These are phyloP conservation scores for Chrysopogon serrulatus DNA, from an alignment of 176 grass and related monocot species.

Conservation along the genomic window DNA sequence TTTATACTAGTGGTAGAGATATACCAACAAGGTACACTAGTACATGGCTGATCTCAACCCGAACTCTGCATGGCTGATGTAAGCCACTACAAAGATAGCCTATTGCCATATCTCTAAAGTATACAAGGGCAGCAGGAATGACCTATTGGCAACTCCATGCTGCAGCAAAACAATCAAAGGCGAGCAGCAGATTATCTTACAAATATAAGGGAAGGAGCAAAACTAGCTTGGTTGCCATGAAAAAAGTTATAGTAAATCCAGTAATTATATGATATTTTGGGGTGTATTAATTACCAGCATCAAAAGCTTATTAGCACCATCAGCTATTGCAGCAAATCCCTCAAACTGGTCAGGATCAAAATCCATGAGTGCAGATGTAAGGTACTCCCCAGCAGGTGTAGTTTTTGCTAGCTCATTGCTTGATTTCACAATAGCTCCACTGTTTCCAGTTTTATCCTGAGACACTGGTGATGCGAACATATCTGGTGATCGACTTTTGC, in stretches of 20 bases:
- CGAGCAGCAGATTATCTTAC: no score
- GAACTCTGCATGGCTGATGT: no score
- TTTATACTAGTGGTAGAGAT: no score
- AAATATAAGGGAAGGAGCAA: not conserved
- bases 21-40: no score
- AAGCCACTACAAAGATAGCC: no score
- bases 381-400: constrained; percentile 93
- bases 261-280: not conserved
- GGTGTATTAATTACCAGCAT: constrained; percentile 73
- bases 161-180: no score
- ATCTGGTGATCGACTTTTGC: constrained; percentile 38
- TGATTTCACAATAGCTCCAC: constrained; percentile 83
- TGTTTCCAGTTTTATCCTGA: constrained; percentile 65
- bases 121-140: no score
- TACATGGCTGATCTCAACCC: no score
- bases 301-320: constrained; percentile 98
- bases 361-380: constrained; percentile 83
- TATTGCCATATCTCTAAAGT: no score
- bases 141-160: no score
- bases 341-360: constrained; percentile 94
- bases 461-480: constrained; percentile 14
- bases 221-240: not conserved
- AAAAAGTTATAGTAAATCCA: not conserved
- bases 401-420: constrained; percentile 75
- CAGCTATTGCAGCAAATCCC: constrained; percentile 88